Percentiles rank a stretch among this genome's conserved stretches.
phyloP scores from a whole-genome alignment of 2,329 filamentous ascomycete genomes.

The Microsporum canis region DNA sequence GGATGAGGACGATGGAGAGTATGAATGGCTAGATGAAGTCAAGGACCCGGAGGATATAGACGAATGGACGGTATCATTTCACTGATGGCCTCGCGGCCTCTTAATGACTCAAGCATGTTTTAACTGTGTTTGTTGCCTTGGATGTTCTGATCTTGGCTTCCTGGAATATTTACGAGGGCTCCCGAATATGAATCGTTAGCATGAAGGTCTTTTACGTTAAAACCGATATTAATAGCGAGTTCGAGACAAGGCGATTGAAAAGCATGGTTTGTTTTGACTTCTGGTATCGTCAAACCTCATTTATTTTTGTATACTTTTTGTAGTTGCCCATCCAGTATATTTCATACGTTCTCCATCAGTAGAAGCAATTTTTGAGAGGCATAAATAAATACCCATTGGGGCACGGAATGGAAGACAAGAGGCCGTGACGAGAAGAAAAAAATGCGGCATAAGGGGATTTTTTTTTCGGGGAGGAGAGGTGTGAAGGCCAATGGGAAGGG shows the following conservation, averaged over 20 bases:
- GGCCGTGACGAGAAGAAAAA: not conserved
- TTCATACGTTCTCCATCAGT: slow-evolving; percentile 5
- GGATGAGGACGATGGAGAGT: not conserved
- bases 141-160: too few species aligned
- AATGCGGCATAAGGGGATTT: not conserved
- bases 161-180: too few species aligned
- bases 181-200: too few species aligned
- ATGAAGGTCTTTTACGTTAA: not conserved
- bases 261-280: not conserved
- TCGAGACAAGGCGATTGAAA: not conserved
- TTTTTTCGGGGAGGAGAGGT: not conserved
- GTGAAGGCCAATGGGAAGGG: not conserved
- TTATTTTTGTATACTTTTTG: slow-evolving; percentile 7
- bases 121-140: too few species aligned
- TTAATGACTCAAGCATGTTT: too few species aligned
- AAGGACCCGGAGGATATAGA: too few species aligned
- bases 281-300: not conserved
- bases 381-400: slow-evolving; percentile 1
- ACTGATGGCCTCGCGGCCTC: too few species aligned
- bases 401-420: slow-evolving; percentile 1
- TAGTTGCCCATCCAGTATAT: slow-evolving; percentile 7
- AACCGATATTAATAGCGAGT: not conserved
- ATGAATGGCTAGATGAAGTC: too few species aligned
- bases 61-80: too few species aligned
- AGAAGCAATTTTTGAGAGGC: slow-evolving; percentile 6